Conservation (phyloP, 2,329 filamentous ascomycete genomes). For the Phialophora macrospora region DNA sequence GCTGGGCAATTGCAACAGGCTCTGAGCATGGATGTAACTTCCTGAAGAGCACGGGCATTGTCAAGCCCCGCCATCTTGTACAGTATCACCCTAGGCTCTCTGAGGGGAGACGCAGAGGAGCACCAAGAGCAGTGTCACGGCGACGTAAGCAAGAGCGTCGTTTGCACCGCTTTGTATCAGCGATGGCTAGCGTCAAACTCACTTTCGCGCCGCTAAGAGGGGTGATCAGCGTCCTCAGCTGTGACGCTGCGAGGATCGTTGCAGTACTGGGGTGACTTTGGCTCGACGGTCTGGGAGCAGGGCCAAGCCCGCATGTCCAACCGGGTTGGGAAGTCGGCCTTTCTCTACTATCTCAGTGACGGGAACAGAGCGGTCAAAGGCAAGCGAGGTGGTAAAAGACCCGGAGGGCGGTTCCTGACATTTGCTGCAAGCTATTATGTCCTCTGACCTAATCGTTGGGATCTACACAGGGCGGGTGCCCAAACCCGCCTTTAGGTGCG, state of each 20-base stretch:
- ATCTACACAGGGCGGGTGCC: too few species aligned
- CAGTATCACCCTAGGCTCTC: neutral
- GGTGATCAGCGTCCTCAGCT: neutral
- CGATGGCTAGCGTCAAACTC: neutral
- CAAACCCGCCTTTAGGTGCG: neutral
- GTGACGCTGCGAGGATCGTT: neutral
- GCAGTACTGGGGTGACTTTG: neutral
- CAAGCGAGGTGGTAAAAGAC: neutral
- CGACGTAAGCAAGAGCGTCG: neutral
- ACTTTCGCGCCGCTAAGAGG: neutral
- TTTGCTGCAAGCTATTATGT: neutral
- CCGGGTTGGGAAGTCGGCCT: neutral
- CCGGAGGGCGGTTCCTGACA: constrained; percentile 2
- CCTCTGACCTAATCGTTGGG: too few species aligned
- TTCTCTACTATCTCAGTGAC: neutral
- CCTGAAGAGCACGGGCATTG: neutral
- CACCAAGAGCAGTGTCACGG: neutral
- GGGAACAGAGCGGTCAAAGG: neutral
- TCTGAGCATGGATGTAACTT: neutral
- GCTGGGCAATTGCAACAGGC: too few species aligned
- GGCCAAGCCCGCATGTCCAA: neutral
- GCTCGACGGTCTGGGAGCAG: neutral
- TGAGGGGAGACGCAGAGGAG: neutral
- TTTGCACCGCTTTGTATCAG: neutral
- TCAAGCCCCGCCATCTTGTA: neutral